Evolutionary conservation across 441 rosid genomes (phyloP), one percentile per base, ranked within the genome.

Genomic region (Corymbia citriodora): DNA sequence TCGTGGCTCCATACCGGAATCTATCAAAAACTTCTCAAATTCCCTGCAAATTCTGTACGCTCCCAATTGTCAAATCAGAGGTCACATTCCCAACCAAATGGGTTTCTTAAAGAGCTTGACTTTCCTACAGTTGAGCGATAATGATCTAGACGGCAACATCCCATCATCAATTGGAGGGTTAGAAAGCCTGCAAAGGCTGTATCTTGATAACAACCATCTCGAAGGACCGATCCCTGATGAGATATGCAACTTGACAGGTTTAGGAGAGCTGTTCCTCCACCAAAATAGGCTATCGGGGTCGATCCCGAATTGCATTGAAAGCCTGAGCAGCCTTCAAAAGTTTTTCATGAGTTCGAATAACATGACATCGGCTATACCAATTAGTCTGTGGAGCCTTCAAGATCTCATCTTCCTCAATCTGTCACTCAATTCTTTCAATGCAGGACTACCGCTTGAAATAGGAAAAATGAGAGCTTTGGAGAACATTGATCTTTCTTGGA

Each of bases 391-490:
- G 90, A 88, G 16, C n/a, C 90, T 91, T 15, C 17, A 11, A 15
- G 87, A 89, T 27, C 88, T 93, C 10, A 74, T 91, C 88, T 4
- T 45, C 3, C 9, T 90, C 3, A 16, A 90, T 87, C 55, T 92
- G 55, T 90, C 94, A 6, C 88, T 89, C 21, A 93, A 92, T 92
- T 87, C 57, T 45, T 49, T 93, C 4, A 89, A 12, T 19, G 95
- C 92, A 18, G 12, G 55, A 29, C 88, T 94, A 16, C 88, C 93
- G 7, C 8, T 21, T 48, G 91, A 89, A 0, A 65, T 92, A 87
- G 92, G 90, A 63, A 90, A 90, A 50, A 74, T 92, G 89, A 59
- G 89, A 74, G 94, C 88, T 49, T 48, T 79, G 29, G 55, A 23
- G 4, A 6, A 3, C 2, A 3, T 91, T 25, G 90, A 90, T 86